Base-by-base conservation (phyloP, 129 eudicot species). In the Lactuca saligna region DNA sequence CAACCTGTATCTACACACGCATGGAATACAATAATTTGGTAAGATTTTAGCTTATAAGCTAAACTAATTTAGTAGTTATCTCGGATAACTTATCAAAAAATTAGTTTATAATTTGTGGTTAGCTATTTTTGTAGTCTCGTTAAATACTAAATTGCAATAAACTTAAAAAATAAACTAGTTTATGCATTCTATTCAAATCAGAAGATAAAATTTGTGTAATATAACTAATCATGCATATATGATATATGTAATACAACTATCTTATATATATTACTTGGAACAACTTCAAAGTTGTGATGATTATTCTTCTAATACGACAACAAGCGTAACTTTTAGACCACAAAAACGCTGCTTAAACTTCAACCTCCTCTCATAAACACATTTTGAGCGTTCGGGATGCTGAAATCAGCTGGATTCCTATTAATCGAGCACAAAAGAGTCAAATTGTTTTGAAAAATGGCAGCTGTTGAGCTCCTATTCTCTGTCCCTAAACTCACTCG, bases 381-480 rank as follows among this genome's bases (percentile, higher is more conserved):
- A 33, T 59, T 73, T 73, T 51, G 54, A 7, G 37, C 58, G 20
- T 74, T 57, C 1, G 79, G 79, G 0, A 38, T 61, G 70, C 71
- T 67, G 72, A 79, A 66, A 79, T 79, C 83, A 29, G 83, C 75
- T 6, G 83, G 83, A 63, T 79, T 79, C 46, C 71, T 73, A 69
- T 68, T 79, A 9, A 73, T 33, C 5, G 79, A 61, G 63, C 79
- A 79, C 48, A 54, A 20, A 13, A 67, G 56, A 54, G 17, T 60
- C 8, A 62, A 3, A 25, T 10, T 48, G 29, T 25, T 25, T 25
- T 25, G 29, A 25, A 25, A 25, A 25, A 0, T 25, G 29, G 2
- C 29, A 25, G 29, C 29, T 25, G 29, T 25, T 25, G 29, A 25
- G 29, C 29, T 25, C 29, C 29, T 25, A 25, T 25, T 25, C 29